phyloP scores from a whole-genome alignment of 345 rosid species.

The Linum usitatissimum region DNA sequence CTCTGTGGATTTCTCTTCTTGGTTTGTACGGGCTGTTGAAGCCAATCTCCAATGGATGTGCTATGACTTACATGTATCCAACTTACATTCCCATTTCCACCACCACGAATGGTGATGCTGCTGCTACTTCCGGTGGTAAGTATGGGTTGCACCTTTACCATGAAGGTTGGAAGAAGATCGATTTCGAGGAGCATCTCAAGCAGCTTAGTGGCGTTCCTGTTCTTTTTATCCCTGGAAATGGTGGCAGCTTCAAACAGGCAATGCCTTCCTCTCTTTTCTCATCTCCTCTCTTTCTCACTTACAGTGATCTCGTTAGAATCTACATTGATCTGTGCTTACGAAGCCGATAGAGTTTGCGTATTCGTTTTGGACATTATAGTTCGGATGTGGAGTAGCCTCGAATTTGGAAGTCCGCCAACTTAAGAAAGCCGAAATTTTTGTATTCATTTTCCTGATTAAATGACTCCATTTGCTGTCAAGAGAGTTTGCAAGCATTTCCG shows the following conservation, averaged over 20 bases:
- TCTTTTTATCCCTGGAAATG: constrained; percentile 93
- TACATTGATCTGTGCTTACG: too few relatives aligned
- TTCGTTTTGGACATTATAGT: too few relatives aligned
- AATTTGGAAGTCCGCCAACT: too few relatives aligned
- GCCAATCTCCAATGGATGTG: constrained; percentile 79
- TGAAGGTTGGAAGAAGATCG: constrained; percentile 96
- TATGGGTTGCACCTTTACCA: constrained; percentile 80
- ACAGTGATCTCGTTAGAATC: neutral
- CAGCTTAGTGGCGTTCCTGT: constrained; percentile 86
- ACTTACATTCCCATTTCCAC: constrained; percentile 75
- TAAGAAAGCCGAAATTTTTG: too few relatives aligned
- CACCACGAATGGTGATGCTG: constrained; percentile 10
- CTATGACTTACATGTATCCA: constrained; percentile 97
- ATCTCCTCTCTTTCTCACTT: neutral
- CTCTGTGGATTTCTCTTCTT: constrained; percentile 41
- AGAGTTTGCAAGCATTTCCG: neutral
- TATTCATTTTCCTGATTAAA: neutral
- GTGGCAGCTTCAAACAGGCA: constrained; percentile 97
- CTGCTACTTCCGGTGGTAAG: constrained; percentile 35
- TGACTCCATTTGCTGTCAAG: neutral
- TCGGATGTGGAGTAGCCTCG: too few relatives aligned
- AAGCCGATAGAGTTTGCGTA: too few relatives aligned
- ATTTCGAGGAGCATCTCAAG: constrained; percentile 61
- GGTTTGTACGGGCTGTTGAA: constrained; percentile 53
- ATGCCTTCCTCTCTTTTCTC: constrained; percentile 14